Evolutionary conservation across 192 early-diverging fungal genomes (phyloP).

Genomic region (Coemansia sp.): DNA sequence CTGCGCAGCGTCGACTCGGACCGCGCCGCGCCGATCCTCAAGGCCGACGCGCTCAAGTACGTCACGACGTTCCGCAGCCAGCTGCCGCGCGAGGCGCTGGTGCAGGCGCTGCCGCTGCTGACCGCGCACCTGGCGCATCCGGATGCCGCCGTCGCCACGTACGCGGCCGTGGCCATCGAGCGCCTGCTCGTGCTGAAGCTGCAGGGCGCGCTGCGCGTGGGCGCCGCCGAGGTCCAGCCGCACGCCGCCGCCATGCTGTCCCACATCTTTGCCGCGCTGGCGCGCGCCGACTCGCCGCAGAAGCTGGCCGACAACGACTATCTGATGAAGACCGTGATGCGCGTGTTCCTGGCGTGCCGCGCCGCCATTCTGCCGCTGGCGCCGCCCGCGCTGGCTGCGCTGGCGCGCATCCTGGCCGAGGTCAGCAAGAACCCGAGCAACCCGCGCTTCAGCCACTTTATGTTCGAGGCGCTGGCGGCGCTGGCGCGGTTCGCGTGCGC

Average conservation of each 20-base stretch:
- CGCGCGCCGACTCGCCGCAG: slow-evolving; percentile 74
- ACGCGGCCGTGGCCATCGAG: slow-evolving; percentile 89
- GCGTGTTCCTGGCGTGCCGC: slow-evolving; percentile 76
- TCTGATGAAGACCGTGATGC: slow-evolving; percentile 89
- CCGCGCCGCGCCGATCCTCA: slow-evolving; percentile 79
- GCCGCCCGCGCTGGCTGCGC: slow-evolving; percentile 65
- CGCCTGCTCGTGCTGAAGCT: slow-evolving; percentile 80
- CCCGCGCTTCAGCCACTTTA: slow-evolving; percentile 96
- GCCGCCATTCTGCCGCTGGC: slow-evolving; percentile 72
- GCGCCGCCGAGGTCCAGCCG: slow-evolving; percentile 66
- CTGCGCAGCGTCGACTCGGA: slow-evolving; percentile 69
- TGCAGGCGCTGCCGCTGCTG: slow-evolving; percentile 74
- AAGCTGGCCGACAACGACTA: slow-evolving; percentile 97
- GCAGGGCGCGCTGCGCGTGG: slow-evolving; percentile 58
- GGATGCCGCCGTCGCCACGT: slow-evolving; percentile 86
- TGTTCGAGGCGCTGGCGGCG: slow-evolving; percentile 90
- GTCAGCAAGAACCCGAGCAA: slow-evolving; percentile 96
- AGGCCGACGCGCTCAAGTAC: slow-evolving; percentile 94
- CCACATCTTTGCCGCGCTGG: slow-evolving; percentile 75
- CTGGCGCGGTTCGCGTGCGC: slow-evolving; percentile 83
- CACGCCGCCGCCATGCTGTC: slow-evolving; percentile 66
- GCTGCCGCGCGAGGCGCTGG: slow-evolving; percentile 77
- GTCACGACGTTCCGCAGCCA: slow-evolving; percentile 92
- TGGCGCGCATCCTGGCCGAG: slow-evolving; percentile 76
- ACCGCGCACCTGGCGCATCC: slow-evolving; percentile 76